phyloP scores from a whole-genome alignment of 2,329 filamentous ascomycete species.

The Trichoderma harzianum region DNA sequence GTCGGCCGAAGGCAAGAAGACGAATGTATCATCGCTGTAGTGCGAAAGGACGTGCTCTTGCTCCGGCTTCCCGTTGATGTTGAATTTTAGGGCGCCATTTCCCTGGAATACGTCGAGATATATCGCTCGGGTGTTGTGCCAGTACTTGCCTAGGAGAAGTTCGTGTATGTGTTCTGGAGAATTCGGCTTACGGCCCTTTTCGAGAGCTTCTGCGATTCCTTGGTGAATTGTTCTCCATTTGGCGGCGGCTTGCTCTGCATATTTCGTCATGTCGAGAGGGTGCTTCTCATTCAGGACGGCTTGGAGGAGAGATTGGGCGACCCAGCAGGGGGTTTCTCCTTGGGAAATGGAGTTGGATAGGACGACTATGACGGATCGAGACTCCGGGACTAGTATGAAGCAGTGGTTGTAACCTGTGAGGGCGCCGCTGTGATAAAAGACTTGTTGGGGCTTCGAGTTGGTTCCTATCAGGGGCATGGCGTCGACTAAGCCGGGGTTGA shows the following conservation, averaged over 20 bases:
- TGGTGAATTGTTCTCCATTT: background rate
- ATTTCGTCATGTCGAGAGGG: background rate
- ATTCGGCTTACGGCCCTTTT: background rate
- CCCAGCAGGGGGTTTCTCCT: background rate
- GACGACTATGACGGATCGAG: background rate
- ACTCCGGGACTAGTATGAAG: background rate
- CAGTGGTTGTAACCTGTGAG: background rate
- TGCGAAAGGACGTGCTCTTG: background rate
- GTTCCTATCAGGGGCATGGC: background rate
- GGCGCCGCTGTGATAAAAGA: background rate
- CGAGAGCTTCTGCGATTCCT: background rate
- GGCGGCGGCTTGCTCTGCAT: background rate
- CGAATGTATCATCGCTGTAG: background rate
- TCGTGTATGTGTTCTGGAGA: background rate
- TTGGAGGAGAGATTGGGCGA: background rate
- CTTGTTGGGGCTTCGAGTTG: background rate
- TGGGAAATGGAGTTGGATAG: background rate
- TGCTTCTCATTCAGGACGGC: background rate
- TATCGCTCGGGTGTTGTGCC: background rate
- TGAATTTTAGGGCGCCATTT: background rate
- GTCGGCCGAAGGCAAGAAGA: background rate
- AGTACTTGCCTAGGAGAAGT: background rate
- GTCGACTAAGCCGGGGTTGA: background rate
- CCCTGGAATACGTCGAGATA: background rate
- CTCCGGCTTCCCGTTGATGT: background rate